Conservation (phyloP, 1,284 basidiomycete genomes). For the Austroboletus novae-zelandiae region DNA sequence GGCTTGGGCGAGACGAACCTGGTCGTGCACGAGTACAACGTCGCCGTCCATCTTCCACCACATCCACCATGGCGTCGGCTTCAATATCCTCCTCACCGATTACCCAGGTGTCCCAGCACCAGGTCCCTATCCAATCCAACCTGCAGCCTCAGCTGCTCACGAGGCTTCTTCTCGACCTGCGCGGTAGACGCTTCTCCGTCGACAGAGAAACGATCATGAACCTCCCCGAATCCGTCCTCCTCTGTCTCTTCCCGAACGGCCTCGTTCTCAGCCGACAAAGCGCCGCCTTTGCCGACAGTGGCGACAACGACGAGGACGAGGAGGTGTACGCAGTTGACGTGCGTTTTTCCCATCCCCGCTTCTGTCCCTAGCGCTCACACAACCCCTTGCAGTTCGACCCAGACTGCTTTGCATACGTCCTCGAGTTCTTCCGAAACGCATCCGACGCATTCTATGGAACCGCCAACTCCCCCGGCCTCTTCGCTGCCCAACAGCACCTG, state of each 20-base stretch:
- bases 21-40: constrained; percentile 14
- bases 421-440: constrained; percentile 87
- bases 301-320: constrained; percentile 84
- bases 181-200: constrained; percentile 89
- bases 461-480: constrained; percentile 67
- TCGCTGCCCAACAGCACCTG: constrained; percentile 78
- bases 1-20: constrained; percentile 28
- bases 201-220: constrained; percentile 99
- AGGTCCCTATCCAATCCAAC: constrained; percentile 62
- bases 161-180: constrained; percentile 87
- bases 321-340: constrained; percentile 96
- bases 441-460: constrained; percentile 94
- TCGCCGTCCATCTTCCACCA: constrained; percentile 13
- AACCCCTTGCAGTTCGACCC: constrained; percentile 81
- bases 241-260: constrained; percentile 97
- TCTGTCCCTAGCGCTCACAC: neutral
- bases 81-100: constrained; percentile 73
- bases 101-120: constrained; percentile 77
- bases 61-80: constrained; percentile 44
- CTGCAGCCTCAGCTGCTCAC: constrained; percentile 83
- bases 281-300: constrained; percentile 67
- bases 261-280: constrained; percentile 90
- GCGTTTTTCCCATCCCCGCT: constrained; percentile 38
- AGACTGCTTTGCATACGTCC: constrained; percentile 91
- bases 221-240: constrained; percentile 92